Conservation (phyloP, 2,329 filamentous ascomycete genomes). For the Aspergillus ustus region DNA sequence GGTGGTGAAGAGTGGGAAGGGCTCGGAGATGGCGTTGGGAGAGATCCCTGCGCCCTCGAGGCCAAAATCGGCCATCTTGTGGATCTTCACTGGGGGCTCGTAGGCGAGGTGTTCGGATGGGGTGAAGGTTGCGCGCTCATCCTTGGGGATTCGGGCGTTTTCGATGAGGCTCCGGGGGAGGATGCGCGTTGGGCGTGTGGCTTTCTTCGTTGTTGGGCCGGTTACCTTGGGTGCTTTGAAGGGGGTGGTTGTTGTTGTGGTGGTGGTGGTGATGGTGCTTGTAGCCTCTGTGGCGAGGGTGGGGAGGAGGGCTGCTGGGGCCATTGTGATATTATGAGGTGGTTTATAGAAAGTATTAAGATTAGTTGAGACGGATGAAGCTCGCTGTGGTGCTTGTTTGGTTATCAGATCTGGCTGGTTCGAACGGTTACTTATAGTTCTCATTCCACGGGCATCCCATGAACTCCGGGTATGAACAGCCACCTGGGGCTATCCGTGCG, state of each 20-base stretch:
- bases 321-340: neutral
- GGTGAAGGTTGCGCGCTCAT: slow-evolving; percentile 48
- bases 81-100: slow-evolving; percentile 53
- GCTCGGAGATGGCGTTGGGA: slow-evolving; percentile 39
- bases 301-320: neutral
- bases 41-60: slow-evolving; percentile 57
- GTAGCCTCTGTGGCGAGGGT: neutral
- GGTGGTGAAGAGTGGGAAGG: slow-evolving; percentile 65
- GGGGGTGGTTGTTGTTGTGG: neutral
- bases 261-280: neutral
- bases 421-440: neutral
- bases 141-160: neutral
- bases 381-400: too few species aligned
- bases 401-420: too few species aligned
- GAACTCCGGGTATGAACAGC: neutral
- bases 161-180: slow-evolving; percentile 19
- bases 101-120: slow-evolving; percentile 59
- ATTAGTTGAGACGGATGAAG: too few species aligned
- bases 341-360: too few species aligned
- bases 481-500: neutral
- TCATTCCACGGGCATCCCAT: neutral
- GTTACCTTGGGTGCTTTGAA: slow-evolving; percentile 11
- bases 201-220: slow-evolving; percentile 20
- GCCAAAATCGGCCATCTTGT: slow-evolving; percentile 62
- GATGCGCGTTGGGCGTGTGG: slow-evolving; percentile 21